Evolutionary conservation across 371 early-diverging fungal genomes (phyloP), one percentile per base, ranked within the genome.

Genomic region (Actinomortierella wolfii): DNA sequence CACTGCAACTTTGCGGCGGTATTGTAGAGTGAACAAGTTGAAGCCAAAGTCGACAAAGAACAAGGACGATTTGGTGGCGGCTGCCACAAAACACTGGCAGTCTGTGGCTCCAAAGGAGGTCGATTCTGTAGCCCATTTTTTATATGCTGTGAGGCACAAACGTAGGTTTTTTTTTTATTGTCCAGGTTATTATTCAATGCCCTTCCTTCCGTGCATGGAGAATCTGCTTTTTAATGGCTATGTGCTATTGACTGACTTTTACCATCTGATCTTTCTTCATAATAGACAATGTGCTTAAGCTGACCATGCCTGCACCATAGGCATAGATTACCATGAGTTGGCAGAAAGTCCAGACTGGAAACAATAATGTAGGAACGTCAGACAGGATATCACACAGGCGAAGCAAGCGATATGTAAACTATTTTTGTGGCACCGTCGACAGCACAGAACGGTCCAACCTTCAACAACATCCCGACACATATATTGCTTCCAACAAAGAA

Each of bases 111-210:
- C 52, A 41, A 66, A 66, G 29, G 73, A 71, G 20, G 39, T 71
- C 43, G 73, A 71, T 42, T 59, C 59, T 40, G 73, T 71, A 13
- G 73, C 73, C 29, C 62, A 71, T 48, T 71, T 71, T 50, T 59
- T 71, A 47, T 71, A 61, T 56, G 66, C 73, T 2, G 73, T 71
- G 41, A 71, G 66, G 42, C 73, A 71, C 50, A 66, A 66, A 45
- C 66, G 73, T 71, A 66, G 54, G 73, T 71, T 15, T 13, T 24
- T 40, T 23, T 25, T 13, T 46, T 7, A 3, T 15, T 26, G 4
- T 42, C 23, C 18, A 39, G 15, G 18, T 42, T 56, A 50, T 21
- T 49, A 20, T 45, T 44, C 28, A 50, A 56, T 3, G 24, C 14
- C n/a, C 13, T n/a, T 9, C 3, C 42, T 54, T 34, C 15, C 25